A percentile compares a stretch with the other conserved stretches of the same genome.
phyloP scores from a whole-genome alignment of 2,329 filamentous ascomycete genomes.

The Ophioceras dolichostomum region DNA sequence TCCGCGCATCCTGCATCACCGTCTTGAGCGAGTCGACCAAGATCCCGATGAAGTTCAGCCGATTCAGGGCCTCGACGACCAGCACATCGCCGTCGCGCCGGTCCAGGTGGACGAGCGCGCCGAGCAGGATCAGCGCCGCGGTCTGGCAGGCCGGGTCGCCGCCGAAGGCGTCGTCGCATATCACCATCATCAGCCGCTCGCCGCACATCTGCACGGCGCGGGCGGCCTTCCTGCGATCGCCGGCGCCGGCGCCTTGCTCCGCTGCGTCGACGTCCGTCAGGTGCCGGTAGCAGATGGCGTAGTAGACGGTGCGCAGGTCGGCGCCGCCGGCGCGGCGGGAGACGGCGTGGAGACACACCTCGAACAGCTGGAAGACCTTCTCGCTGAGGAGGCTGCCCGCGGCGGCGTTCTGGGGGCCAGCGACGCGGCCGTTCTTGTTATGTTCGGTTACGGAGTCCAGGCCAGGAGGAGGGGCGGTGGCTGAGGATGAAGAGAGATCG shows the following conservation, averaged over 20 bases:
- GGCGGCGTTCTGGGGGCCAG: slow-evolving; percentile 31
- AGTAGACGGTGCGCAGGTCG: slow-evolving; percentile 71
- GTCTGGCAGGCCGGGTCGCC: slow-evolving; percentile 74
- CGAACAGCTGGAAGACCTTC: slow-evolving; percentile 83
- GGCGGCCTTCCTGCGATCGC: slow-evolving; percentile 52
- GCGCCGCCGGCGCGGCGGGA: slow-evolving; percentile 59
- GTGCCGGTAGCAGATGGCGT: slow-evolving; percentile 84
- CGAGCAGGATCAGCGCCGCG: slow-evolving; percentile 74
- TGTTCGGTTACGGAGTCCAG: too few species aligned
- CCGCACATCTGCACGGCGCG: slow-evolving; percentile 59
- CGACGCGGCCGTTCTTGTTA: too few species aligned
- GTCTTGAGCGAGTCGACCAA: slow-evolving; percentile 77
- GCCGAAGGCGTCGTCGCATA: slow-evolving; percentile 88
- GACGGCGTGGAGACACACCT: slow-evolving; percentile 70
- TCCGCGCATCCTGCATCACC: slow-evolving; percentile 60
- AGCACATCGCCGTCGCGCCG: slow-evolving; percentile 59
- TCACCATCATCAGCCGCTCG: slow-evolving; percentile 67
- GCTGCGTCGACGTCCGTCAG: slow-evolving; percentile 54
- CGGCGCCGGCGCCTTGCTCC: slow-evolving; percentile 28
- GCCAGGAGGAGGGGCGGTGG: too few species aligned
- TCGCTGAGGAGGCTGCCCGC: slow-evolving; percentile 70
- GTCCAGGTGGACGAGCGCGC: slow-evolving; percentile 62
- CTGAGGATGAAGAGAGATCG: slow-evolving; percentile 27
- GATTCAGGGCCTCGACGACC: slow-evolving; percentile 67
- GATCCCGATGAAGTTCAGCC: slow-evolving; percentile 83